A percentile compares a stretch with the other conserved stretches of the same genome.
Conservation (phyloP, 202 grass and related monocot genomes). For the Cymbopogon flexuosus region DNA sequence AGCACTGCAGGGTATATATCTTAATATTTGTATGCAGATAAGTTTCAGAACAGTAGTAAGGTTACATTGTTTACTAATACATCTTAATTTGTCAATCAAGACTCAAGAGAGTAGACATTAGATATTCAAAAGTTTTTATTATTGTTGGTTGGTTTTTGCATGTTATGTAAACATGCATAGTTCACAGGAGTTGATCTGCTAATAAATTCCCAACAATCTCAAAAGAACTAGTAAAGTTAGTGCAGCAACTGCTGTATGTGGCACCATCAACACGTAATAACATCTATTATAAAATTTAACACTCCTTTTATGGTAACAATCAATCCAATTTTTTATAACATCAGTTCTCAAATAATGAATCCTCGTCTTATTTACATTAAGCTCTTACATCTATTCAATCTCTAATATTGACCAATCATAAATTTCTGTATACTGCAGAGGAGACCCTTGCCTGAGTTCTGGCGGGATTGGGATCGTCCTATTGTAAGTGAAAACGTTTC, state of each 20-base stretch:
- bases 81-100: not conserved
- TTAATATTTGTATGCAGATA: constrained; percentile 16
- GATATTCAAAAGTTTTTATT: not conserved
- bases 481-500: constrained; percentile 67
- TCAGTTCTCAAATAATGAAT: constrained; percentile 5
- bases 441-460: constrained; percentile 87
- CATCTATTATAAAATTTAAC: not conserved
- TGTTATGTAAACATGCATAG: not conserved
- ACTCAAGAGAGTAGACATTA: not conserved
- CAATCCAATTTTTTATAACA: not conserved
- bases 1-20: constrained; percentile 69
- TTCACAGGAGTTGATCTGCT: not conserved
- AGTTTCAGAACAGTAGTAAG: constrained; percentile 9
- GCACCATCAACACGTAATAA: not conserved
- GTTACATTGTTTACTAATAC: not conserved
- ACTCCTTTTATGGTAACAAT: not conserved
- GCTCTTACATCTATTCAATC: not conserved
- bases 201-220: not conserved
- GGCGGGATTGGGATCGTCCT: constrained; percentile 86
- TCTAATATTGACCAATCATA: not conserved
- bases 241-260: not conserved
- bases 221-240: constrained; percentile 7
- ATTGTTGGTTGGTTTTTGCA: not conserved
- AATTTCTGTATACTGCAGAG: constrained; percentile 51
- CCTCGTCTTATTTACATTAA: not conserved